Percentiles rank a stretch among this genome's conserved stretches.
phyloP scores from a whole-genome alignment of 352 stramenopile species.

The Globisporangium orthogonon region DNA sequence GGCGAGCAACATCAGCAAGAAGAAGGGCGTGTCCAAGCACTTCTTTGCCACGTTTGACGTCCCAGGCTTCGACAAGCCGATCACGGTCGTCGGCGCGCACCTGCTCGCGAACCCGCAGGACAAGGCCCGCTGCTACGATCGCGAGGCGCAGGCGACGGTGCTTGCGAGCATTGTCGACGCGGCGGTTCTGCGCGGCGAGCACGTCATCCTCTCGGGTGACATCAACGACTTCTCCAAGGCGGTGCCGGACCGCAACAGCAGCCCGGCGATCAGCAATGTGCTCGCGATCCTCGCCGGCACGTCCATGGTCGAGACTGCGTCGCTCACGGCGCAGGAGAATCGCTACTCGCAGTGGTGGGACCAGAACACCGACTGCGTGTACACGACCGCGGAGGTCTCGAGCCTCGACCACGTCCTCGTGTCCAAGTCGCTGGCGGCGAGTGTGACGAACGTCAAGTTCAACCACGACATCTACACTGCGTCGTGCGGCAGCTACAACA shows the following conservation, averaged over 20 bases:
- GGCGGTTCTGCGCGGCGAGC: slow-evolving; percentile 31
- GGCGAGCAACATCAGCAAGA: slow-evolving; percentile 17
- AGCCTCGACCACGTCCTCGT: slow-evolving; percentile 26
- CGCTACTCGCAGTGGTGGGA: slow-evolving; percentile 65
- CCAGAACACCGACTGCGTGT: slow-evolving; percentile 55
- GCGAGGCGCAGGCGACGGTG: slow-evolving; percentile 60
- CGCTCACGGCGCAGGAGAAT: slow-evolving; percentile 25
- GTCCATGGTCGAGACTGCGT: slow-evolving; percentile 40
- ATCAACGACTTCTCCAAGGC: slow-evolving; percentile 60
- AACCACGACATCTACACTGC: slow-evolving; percentile 19
- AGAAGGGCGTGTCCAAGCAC: slow-evolving; percentile 60
- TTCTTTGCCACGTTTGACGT: slow-evolving; percentile 69
- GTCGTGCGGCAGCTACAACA: slow-evolving; percentile 20
- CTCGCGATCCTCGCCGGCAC: slow-evolving; percentile 36
- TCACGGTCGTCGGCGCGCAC: slow-evolving; percentile 61
- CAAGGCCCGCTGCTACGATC: slow-evolving; percentile 46
- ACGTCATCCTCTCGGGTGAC: slow-evolving; percentile 62
- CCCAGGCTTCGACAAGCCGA: slow-evolving; percentile 50
- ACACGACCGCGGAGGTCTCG: slow-evolving; percentile 24
- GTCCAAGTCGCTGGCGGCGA: slow-evolving; percentile 21
- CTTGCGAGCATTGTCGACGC: slow-evolving; percentile 31
- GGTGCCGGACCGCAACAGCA: slow-evolving; percentile 58
- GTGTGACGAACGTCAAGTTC: slow-evolving; percentile 18
- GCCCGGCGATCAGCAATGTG: slow-evolving; percentile 45
- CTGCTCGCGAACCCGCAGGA: slow-evolving; percentile 54